Percentiles rank a stretch among this genome's conserved stretches.
phyloP scores from a whole-genome alignment of 305 asterid species.

The Fraxinus latifolia region DNA sequence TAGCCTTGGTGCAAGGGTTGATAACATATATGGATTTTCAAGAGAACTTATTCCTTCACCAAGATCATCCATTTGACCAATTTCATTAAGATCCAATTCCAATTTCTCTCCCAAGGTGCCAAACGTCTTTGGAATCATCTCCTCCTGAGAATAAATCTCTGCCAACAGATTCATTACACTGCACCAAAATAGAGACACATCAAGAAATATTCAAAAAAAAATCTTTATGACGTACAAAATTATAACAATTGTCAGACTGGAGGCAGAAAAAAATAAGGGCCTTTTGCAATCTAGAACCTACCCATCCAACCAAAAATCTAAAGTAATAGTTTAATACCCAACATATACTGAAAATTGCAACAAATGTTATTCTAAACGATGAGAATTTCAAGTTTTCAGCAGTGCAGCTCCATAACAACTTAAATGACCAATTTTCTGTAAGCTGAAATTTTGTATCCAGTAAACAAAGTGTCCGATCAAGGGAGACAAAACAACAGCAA shows the following conservation, averaged over 20 bases:
- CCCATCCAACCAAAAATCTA: neutral
- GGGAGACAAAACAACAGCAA: neutral
- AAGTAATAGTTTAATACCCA: constrained; percentile 11
- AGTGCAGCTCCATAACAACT: neutral
- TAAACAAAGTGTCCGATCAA: neutral
- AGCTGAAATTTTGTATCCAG: neutral
- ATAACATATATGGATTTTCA: constrained; percentile 72
- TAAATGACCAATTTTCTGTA: neutral
- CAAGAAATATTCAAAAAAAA: constrained; percentile 26
- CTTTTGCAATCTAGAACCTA: neutral
- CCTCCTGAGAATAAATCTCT: constrained; percentile 95
- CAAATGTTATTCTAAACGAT: neutral
- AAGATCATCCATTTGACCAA: constrained; percentile 46
- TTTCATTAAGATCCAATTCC: constrained; percentile 82
- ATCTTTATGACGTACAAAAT: neutral
- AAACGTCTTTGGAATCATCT: constrained; percentile 79
- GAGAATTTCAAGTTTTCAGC: neutral
- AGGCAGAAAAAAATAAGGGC: constrained; percentile 9
- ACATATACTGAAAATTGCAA: neutral
- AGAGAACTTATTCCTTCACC: constrained; percentile 67
- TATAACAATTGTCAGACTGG: neutral
- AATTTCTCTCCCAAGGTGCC: constrained; percentile 43
- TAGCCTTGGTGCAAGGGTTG: constrained; percentile 87
- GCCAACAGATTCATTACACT: constrained; percentile 99
- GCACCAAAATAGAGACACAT: constrained; percentile 41